A percentile compares a stretch with the other conserved stretches of the same genome.
phyloP scores from a whole-genome alignment of 2,329 filamentous ascomycete species.

The Claviceps digitariae region DNA sequence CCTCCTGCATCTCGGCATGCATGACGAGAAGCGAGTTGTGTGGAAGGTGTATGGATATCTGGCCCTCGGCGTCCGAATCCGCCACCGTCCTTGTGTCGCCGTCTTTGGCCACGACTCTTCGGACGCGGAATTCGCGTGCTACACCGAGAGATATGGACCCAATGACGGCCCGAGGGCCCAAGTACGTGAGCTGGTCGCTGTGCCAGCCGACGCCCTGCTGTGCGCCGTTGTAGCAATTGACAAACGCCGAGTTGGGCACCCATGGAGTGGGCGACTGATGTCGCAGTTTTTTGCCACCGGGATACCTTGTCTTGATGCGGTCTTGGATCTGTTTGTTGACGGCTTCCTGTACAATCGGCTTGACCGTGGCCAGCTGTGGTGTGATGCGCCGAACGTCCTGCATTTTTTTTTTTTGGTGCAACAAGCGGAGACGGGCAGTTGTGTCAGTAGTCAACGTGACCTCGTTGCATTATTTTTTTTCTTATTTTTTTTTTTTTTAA shows the following conservation, averaged over 20 bases:
- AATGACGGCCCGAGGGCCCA: slow-evolving; percentile 78
- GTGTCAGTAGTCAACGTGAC: neutral
- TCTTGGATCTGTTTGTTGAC: slow-evolving; percentile 68
- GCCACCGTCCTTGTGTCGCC: slow-evolving; percentile 21
- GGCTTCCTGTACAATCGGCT: slow-evolving; percentile 52
- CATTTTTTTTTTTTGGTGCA: neutral
- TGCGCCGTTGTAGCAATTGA: slow-evolving; percentile 82
- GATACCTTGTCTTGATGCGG: slow-evolving; percentile 56
- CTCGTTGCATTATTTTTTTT: too few species aligned
- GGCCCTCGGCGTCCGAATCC: slow-evolving; percentile 56
- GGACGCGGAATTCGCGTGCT: slow-evolving; percentile 81
- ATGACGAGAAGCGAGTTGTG: slow-evolving; percentile 91
- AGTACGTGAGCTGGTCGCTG: slow-evolving; percentile 82
- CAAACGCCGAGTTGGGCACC: slow-evolving; percentile 81
- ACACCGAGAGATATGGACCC: slow-evolving; percentile 85
- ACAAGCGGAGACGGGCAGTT: neutral
- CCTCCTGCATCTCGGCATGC: slow-evolving; percentile 97
- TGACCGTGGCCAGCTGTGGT: slow-evolving; percentile 58
- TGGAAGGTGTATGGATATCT: slow-evolving; percentile 84
- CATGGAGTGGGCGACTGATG: slow-evolving; percentile 63
- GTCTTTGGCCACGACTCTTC: slow-evolving; percentile 55
- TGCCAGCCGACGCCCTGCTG: slow-evolving; percentile 83
- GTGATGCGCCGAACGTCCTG: slow-evolving; percentile 66
- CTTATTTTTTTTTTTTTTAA: neutral
- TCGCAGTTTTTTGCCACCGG: slow-evolving; percentile 56